phyloP scores from a whole-genome alignment of 2,329 filamentous ascomycete genomes.

The Sclerotinia minor region DNA sequence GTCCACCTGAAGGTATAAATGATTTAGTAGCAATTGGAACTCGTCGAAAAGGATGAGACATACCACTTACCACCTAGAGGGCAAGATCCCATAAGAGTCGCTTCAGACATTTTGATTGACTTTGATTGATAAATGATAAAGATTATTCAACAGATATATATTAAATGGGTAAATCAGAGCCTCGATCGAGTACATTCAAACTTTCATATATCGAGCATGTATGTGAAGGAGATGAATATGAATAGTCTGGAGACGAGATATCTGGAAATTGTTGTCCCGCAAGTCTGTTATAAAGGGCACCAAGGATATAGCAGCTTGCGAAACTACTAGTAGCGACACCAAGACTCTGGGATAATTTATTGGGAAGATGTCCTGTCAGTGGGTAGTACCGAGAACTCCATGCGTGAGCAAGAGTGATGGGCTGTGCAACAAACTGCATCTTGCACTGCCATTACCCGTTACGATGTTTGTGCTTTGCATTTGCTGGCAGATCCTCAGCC shows the following conservation, averaged over 20 bases:
- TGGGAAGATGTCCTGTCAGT: not conserved
- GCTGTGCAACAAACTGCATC: not conserved
- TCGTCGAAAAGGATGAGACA: not conserved
- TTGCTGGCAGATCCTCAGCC: not conserved
- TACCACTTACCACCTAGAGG: constrained; percentile 7
- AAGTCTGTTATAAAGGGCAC: not conserved
- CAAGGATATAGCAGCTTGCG: not conserved
- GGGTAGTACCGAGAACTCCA: not conserved
- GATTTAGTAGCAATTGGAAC: not conserved
- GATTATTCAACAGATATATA: not conserved
- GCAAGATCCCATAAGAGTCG: constrained; percentile 1
- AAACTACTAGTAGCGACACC: not conserved
- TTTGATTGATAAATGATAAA: not conserved
- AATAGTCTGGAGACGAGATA: too few species aligned
- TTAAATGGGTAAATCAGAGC: not conserved
- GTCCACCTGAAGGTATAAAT: constrained; percentile 22
- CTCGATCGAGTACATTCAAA: not conserved
- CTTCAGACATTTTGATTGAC: not conserved
- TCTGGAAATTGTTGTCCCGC: not conserved
- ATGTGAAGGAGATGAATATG: not conserved
- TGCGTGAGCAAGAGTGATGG: not conserved
- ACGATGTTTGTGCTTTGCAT: not conserved
- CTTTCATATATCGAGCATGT: too few species aligned
- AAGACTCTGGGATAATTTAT: not conserved
- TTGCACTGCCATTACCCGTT: constrained; percentile 3